Evolutionary conservation across 202 grass and related monocot genomes (phyloP), one percentile per base, ranked within the genome.

Genomic region (Tripidium arundinaceum): DNA sequence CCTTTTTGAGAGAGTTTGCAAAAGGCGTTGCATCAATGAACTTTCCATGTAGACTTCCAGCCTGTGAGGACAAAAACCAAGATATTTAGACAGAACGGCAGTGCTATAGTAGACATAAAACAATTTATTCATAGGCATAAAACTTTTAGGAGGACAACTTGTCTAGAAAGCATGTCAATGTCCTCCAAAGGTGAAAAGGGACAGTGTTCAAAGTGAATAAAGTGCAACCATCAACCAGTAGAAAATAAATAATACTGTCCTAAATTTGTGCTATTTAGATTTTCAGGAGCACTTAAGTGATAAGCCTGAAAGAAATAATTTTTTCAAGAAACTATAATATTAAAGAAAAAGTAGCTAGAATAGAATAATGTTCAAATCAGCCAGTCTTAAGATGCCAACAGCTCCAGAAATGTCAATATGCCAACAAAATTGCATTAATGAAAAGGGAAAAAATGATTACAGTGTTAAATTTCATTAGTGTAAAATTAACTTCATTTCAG

Each of bases 1-100:
- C 84, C 63, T 87, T 5, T 79, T 83, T 85, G 10, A 91, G 79
- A 55, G 89, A 94, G 81, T 54, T 90, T 77, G 85, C 67, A 90
- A 97, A 97, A 81, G 94, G 92, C 24, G 92, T 98, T 65, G 95
- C 95, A 84, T 98, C 79, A 8, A 91, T 70, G 50, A 93, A 94
- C 84, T 94, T 91, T 57, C 95, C 95, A 26, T 91, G 88, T 45
- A 89, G 76, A 89, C 92, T 87, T 86, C 94, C 94, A 69, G 86
- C 95, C 95, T 97, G 64, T 24, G 9, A 71, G 67, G 67, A 82
- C 38, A 82, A 77, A 65, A 57, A 27, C 6, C 63, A 68, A 68
- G 14, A 6, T 52, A 34, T 65, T 6, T 57, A 46, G 52, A 54
- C 12, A 76, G n/a, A n/a, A n/a, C n/a, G 24, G 38, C 29, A 39